Evolutionary conservation across 2,329 filamentous ascomycete species (phyloP), one percentile per base, ranked within the genome.

Genomic region (Leptosphaerulina australis): DNA sequence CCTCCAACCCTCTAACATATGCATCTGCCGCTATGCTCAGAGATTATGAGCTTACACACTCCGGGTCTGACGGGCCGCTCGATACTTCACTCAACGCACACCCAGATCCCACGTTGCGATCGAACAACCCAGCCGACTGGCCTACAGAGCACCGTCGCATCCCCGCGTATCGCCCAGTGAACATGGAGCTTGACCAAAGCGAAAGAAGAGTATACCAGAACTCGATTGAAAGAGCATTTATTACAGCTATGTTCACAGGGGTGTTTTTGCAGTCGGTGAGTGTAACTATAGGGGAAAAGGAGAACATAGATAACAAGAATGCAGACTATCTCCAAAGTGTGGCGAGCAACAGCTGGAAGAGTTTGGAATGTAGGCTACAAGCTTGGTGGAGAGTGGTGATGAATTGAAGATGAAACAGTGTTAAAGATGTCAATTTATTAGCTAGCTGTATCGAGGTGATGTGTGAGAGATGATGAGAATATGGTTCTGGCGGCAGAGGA

Each of bases 381-480:
- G 24, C 68, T 84, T 48, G 81, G 83, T 9, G 81, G 82, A 10
- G 82, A 84, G 63, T 80, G 72, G 63, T 79, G 47, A 64, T 25
- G 18, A 22, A 9, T 33, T 33, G 30, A 15, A 15, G 3, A 11
- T 15, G 30, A 18, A 33, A n/a, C n/a, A n/a, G n/a, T n/a, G n/a
- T 25, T 25, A 6, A 10, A 5, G 24, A 25, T 10, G 24, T 5
- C 6, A 25, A 6, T 5, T 6, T 10, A 25, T 25, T 25, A 25
- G 24, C 24, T 25, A 10, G 24, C 24, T 25, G 24, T 25, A n/a
- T 25, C 24, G 24, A 25, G 24, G 24, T 6, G 2, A 3, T 14
- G 28, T 14, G 5, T 33, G 14, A 17, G 4, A 33, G n/a, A 2
- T 6, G 24, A 14, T 3, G 29, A 7, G 14, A 14, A n/a, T 14